phyloP scores from a whole-genome alignment of 2,329 filamentous ascomycete genomes.

The Rosellinia necatrix region DNA sequence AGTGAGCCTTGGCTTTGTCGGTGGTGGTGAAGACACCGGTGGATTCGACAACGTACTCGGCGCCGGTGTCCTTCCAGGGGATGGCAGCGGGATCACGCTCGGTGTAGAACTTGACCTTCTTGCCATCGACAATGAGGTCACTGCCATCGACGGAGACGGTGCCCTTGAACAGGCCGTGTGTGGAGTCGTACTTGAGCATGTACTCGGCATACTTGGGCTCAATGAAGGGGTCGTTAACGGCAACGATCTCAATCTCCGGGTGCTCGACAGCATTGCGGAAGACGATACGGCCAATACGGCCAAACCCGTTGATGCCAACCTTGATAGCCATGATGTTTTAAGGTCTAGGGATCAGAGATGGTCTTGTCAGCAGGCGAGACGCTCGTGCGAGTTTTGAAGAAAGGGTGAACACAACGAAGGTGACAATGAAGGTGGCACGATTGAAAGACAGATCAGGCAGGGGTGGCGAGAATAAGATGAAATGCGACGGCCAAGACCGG shows the following conservation, averaged over 20 bases:
- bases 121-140: conserved; percentile 88
- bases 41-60: conserved; percentile 94
- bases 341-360: conserved; percentile 18
- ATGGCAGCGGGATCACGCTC: conserved; percentile 90
- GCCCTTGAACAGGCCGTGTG: conserved; percentile 96
- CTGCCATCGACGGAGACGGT: conserved; percentile 73
- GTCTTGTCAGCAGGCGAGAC: conserved; percentile 19
- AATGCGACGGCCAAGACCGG: conserved; percentile 3
- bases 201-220: conserved; percentile 96
- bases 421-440: background rate
- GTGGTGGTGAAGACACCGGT: conserved; percentile 99
- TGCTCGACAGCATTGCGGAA: conserved; percentile 97
- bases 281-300: conserved; percentile 98
- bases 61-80: conserved; percentile 85
- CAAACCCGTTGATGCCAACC: conserved; percentile 99
- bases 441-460: background rate
- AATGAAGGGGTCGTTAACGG: conserved; percentile 99
- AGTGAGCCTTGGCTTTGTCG: conserved; percentile 92
- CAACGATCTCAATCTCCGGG: conserved; percentile 86
- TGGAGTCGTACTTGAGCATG: conserved; percentile 99
- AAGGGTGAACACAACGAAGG: background rate
- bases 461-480: background rate
- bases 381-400: background rate
- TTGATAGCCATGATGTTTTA: conserved; percentile 59
- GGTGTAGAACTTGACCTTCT: conserved; percentile 91